Evolutionary conservation across 2,329 filamentous ascomycete species (phyloP), one percentile per base, ranked within the genome.

Genomic region (Cadophora luteo-olivacea): DNA sequence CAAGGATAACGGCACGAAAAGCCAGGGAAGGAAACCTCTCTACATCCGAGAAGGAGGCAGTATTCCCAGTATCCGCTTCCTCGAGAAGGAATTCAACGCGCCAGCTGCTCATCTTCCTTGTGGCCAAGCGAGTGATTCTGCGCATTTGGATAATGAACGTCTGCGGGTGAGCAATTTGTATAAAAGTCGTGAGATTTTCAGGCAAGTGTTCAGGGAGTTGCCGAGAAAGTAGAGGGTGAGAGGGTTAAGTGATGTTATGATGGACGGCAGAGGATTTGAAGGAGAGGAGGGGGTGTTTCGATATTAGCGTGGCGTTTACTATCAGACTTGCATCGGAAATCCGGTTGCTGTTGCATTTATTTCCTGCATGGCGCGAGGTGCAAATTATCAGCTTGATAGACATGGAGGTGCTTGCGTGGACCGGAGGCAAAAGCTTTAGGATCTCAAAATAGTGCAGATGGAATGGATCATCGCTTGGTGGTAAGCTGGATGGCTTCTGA

Each of bases 21-120:
- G 65, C 11, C 75, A 70, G 60, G 77, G 77, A 12, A 80, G 82
- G 8, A 91, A 90, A 74, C 95, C 94, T 0, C 84, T 99, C 3
- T 98, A 97, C 78, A 99, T 99, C 73, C 88, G 96, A 11, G 96
- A 99, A 80, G 96, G 96, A 14, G 96, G 96, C 5, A 97, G 92
- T 0, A 99, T 99, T 73, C 96, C 96, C 0, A 93, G 93, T 0
- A 98, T 98, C 67, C 85, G 96, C 6, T 98, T 98, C 77, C 78
- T 98, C 48, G 95, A 98, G 79, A 97, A 97, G 81, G 93, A 97
- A 75, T 97, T 98, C 77, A 86, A 86, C 2, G 96, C 96, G 0
- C 94, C 94, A 0, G 95, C 96, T 0, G 95, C 95, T 0, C 94
- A 98, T 79, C 81, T 99, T 41, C 97, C 96, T 0, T 97, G 94